These are phyloP conservation scores for Kluyveromyces siamensis DNA, from an alignment of 805 yeast genomes.

Conservation along the genomic window DNA sequence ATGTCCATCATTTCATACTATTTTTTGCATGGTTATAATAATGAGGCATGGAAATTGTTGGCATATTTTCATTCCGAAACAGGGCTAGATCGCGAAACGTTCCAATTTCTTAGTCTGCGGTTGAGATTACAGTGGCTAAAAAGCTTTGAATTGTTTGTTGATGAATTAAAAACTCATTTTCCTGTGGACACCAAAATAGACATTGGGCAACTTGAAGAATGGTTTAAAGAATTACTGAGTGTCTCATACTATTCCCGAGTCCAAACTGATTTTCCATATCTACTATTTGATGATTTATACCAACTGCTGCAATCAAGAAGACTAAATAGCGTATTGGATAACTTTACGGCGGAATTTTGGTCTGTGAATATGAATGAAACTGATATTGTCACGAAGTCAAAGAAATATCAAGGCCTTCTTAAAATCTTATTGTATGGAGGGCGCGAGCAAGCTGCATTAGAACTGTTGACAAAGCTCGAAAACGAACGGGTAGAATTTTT, in stretches of 20 bases:
- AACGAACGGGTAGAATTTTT: constrained; percentile 10
- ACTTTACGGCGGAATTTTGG: neutral
- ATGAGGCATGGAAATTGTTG: constrained; percentile 15
- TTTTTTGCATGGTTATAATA: constrained; percentile 10
- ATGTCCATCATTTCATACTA: constrained; percentile 19
- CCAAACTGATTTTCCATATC: constrained; percentile 13
- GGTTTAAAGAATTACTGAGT: constrained; percentile 11
- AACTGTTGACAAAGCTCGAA: constrained; percentile 28
- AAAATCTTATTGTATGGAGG: constrained; percentile 17
- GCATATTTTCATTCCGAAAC: constrained; percentile 18
- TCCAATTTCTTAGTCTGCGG: constrained; percentile 13
- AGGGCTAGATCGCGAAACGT: constrained; percentile 9
- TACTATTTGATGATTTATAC: constrained; percentile 11
- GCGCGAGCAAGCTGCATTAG: constrained; percentile 24
- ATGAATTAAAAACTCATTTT: constrained; percentile 8
- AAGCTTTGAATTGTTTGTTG: constrained; percentile 16
- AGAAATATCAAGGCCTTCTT: constrained; percentile 20
- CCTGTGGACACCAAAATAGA: constrained; percentile 3
- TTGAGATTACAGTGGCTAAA: constrained; percentile 19
- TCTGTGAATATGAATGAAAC: constrained; percentile 7
- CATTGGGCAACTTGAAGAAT: constrained; percentile 6
- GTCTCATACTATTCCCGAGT: constrained; percentile 12
- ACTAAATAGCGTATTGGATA: neutral
- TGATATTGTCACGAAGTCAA: constrained; percentile 10
- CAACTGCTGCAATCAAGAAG: constrained; percentile 3